Percentiles rank a stretch among this genome's conserved stretches.
These are phyloP conservation scores for Xylariales sp. DNA, from an alignment of 2,329 filamentous ascomycete genomes.

Conservation along the genomic window DNA sequence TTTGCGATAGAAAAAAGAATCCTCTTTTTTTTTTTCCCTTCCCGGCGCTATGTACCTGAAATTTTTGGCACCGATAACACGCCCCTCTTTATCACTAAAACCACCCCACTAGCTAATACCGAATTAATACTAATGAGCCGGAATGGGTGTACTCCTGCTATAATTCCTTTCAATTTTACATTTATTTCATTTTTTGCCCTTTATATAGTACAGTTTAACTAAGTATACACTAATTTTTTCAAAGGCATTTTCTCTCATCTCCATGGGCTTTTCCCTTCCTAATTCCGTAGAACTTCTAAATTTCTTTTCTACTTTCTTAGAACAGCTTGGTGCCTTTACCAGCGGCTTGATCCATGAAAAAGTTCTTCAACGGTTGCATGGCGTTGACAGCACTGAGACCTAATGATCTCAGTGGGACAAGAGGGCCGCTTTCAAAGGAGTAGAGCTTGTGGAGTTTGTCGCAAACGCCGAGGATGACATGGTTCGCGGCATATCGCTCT, in stretches of 20 bases:
- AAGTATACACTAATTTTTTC: no score
- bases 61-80: constrained; percentile 7
- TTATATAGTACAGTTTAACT: no score
- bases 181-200: no score
- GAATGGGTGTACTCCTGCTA: neutral
- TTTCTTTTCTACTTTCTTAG: no score
- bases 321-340: constrained; percentile 38
- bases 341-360: constrained; percentile 75
- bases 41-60: no score
- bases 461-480: constrained; percentile 70
- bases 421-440: constrained; percentile 70
- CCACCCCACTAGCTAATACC: constrained; percentile 16
- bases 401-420: constrained; percentile 74
- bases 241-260: no score
- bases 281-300: no score
- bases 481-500: constrained; percentile 80
- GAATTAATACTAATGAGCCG: no score
- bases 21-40: no score
- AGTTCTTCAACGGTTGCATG: constrained; percentile 71
- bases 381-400: constrained; percentile 74
- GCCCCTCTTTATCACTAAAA: constrained; percentile 1
- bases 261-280: no score
- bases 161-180: no score
- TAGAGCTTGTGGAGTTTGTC: constrained; percentile 95
- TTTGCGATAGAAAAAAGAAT: constrained; percentile 8